phyloP scores from a whole-genome alignment of 805 yeast genomes.

The Lipomyces kockii region DNA sequence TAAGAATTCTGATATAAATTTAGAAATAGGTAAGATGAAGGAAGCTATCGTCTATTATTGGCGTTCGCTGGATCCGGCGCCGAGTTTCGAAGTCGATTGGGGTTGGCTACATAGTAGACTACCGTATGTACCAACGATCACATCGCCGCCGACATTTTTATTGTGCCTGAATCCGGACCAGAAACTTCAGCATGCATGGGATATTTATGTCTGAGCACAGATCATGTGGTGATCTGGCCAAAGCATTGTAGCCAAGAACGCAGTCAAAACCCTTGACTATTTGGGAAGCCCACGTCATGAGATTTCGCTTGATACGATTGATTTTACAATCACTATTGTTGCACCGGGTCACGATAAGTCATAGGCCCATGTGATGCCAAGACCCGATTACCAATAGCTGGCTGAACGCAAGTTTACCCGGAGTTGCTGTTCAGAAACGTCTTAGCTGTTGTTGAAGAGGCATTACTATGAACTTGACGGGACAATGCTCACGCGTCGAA shows the following conservation, averaged over 20 bases:
- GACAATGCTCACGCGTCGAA: constrained; percentile 7
- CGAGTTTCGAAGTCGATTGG: constrained; percentile 21
- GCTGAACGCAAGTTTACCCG: constrained; percentile 13
- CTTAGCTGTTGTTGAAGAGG: constrained; percentile 10
- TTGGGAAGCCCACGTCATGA: not conserved
- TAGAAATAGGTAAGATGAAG: not conserved
- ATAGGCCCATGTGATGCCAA: not conserved
- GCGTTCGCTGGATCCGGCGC: constrained; percentile 16
- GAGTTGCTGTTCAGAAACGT: constrained; percentile 4
- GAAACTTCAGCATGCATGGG: constrained; percentile 9
- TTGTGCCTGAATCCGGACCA: constrained; percentile 4
- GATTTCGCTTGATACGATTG: not conserved
- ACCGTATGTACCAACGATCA: not conserved
- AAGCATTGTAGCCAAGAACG: constrained; percentile 9
- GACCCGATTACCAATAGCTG: constrained; percentile 9
- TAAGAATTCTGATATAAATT: too few species aligned
- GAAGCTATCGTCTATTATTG: constrained; percentile 11
- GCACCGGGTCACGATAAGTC: constrained; percentile 9
- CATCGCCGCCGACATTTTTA: constrained; percentile 3
- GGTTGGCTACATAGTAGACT: constrained; percentile 2
- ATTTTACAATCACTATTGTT: not conserved
- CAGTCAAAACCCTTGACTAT: constrained; percentile 1
- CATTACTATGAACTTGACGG: not conserved
- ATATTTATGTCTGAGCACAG: constrained; percentile 15
- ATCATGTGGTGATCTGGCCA: not conserved